Evolutionary conservation across 179 eudicot genomes (phyloP), one percentile per base, ranked within the genome.

Genomic region (Gypsophila paniculata): DNA sequence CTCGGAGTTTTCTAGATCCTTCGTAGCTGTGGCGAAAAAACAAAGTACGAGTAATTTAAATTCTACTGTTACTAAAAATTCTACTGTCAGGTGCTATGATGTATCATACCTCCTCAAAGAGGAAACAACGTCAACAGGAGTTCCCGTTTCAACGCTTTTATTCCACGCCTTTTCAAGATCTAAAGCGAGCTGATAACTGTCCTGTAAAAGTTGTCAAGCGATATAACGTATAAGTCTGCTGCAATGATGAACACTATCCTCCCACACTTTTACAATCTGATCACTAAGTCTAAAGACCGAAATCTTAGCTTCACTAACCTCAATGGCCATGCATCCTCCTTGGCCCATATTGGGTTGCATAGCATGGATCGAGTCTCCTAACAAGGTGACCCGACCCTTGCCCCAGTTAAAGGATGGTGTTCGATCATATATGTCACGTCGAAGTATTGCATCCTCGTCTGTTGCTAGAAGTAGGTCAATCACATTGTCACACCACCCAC

Each of bases 311-410:
- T 54, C 2, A 18, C 59, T 42, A 83, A 93, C 98, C 96, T 93
- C 96, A 70, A 93, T 91, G 73, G 98, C 98, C 98, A 93, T 93
- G 76, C 97, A 93, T 57, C 98, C 98, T 4, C 98, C 98, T 84
- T 93, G 98, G 48, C 98, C 98, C 89, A 93, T 81, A 72, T 93
- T 93, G 52, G 98, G 98, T 80, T 93, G 98, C 98, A 93, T 93
- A 54, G 98, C 97, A 80, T 93, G 98, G 75, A 89, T 79, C n/a
- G 98, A 91, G 77, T 93, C 98, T n/a, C 98, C 98, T 59, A 93
- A 87, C 75, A 93, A 85, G 61, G 99, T 94, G 34, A 94, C 89
- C 46, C 91, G 92, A 64, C 99, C 97, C 75, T 75, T 85, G 52
- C 99, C 99, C 99, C 99, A 94, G 8, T 70, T 83, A 51, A 91